Evolutionary conservation across 768 basidiomycete genomes (phyloP).

Genomic region (Cytidiella melzeri): DNA sequence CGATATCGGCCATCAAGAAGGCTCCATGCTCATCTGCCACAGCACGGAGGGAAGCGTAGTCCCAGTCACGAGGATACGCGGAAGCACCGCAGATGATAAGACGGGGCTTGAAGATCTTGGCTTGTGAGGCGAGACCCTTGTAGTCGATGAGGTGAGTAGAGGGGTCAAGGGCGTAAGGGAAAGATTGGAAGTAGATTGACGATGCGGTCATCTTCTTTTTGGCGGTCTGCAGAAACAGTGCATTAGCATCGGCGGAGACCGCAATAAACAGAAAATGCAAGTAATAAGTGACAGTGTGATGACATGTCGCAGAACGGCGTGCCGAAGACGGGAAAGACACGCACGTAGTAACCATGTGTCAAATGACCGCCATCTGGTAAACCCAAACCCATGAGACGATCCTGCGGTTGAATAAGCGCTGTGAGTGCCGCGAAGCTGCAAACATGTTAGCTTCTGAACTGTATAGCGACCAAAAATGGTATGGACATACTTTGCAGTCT

Average conservation of each 20-base stretch:
- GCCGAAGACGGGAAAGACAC: too few species aligned
- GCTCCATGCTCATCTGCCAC: constrained; percentile 85
- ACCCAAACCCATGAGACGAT: constrained; percentile 98
- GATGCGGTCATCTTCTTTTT: constrained; percentile 99
- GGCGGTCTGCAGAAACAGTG: constrained; percentile 54
- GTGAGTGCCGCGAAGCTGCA: constrained; percentile 92
- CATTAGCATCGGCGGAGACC: constrained; percentile 1
- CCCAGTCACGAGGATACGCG: constrained; percentile 98
- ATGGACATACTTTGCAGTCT: constrained; percentile 80
- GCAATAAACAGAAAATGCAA: neutral
- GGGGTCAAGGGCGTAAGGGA: constrained; percentile 85
- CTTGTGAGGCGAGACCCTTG: constrained; percentile 68
- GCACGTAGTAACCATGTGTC: constrained; percentile 94
- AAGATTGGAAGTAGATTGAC: constrained; percentile 99
- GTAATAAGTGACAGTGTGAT: neutral
- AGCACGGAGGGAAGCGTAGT: constrained; percentile 78
- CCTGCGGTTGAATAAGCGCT: constrained; percentile 92
- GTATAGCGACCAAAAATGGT: neutral
- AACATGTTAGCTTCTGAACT: constrained; percentile 9
- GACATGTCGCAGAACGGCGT: too few species aligned
- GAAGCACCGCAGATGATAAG: constrained; percentile 97
- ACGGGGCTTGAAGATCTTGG: constrained; percentile 92
- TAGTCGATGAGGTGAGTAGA: constrained; percentile 90
- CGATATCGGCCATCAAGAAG: constrained; percentile 94
- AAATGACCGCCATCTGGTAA: constrained; percentile 97